Conservation (phyloP, 2,329 filamentous ascomycete genomes). For the Dryadomyces quercivorus region DNA sequence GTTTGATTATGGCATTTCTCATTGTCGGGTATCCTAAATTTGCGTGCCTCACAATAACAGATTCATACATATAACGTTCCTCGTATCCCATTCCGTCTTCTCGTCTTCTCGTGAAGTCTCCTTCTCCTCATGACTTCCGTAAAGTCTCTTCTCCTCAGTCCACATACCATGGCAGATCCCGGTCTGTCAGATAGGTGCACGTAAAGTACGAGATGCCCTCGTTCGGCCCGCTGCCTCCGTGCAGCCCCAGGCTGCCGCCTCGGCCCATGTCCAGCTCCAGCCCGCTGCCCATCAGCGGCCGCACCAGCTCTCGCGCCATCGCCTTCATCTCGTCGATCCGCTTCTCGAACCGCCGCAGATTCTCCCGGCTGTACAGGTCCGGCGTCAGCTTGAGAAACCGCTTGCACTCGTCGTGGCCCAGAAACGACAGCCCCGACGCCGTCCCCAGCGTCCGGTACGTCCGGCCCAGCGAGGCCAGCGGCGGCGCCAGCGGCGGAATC, state of each 20-base stretch:
- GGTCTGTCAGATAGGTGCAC: constrained; percentile 34
- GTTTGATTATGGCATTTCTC: background rate
- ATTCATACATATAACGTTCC: background rate
- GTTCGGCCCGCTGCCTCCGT: constrained; percentile 22
- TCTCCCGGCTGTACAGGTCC: constrained; percentile 77
- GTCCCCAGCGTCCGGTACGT: constrained; percentile 69
- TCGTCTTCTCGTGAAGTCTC: background rate
- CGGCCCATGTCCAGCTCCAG: constrained; percentile 62
- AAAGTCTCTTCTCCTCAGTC: constrained; percentile 14
- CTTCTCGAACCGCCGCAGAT: constrained; percentile 71
- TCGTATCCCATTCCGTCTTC: background rate
- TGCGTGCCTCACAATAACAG: background rate
- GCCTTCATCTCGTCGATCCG: constrained; percentile 80
- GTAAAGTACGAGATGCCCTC: constrained; percentile 37
- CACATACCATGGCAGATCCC: constrained; percentile 37
- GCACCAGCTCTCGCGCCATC: constrained; percentile 69
- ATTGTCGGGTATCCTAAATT: constrained; percentile 1
- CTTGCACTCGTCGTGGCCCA: constrained; percentile 80
- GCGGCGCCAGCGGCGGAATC: constrained; percentile 26
- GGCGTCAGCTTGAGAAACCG: constrained; percentile 75
- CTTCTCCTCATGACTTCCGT: no score
- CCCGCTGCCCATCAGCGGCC: constrained; percentile 74
- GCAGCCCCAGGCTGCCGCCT: constrained; percentile 21
- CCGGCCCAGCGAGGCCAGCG: constrained; percentile 50
- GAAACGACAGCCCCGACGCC: constrained; percentile 48